Evolutionary conservation across 345 rosid genomes (phyloP).

Genomic region (Cardamine chenopodiifolia): DNA sequence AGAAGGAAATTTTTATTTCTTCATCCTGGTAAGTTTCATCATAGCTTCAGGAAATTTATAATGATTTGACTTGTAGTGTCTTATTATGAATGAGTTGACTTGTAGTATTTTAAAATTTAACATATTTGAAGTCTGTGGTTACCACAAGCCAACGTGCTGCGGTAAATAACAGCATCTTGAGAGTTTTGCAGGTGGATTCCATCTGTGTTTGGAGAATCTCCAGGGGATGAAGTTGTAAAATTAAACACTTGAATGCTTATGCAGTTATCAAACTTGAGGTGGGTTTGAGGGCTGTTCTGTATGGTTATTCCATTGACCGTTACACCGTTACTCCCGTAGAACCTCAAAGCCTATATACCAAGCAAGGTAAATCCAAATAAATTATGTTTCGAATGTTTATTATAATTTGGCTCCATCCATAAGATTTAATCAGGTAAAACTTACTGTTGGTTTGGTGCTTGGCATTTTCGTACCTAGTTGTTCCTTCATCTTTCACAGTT

Average conservation of each 20-base stretch:
- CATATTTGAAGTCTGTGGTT: conserved; percentile 42
- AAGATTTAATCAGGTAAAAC: conserved; percentile 5
- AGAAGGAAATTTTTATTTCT: conserved; percentile 1
- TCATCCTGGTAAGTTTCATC: neutral
- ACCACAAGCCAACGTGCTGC: conserved; percentile 72
- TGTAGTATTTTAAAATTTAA: neutral
- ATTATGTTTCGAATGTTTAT: neutral
- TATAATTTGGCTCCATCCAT: neutral
- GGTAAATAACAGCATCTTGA: conserved; percentile 58
- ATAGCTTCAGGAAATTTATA: neutral
- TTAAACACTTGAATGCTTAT: conserved; percentile 59
- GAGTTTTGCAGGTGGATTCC: conserved; percentile 92
- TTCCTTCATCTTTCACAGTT: conserved; percentile 44
- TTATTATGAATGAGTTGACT: conserved; percentile 5
- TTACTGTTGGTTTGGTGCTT: conserved; percentile 76
- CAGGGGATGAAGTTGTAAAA: conserved; percentile 68
- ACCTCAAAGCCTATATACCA: conserved; percentile 68
- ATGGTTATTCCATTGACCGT: conserved; percentile 75
- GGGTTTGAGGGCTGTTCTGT: conserved; percentile 89
- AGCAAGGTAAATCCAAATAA: neutral
- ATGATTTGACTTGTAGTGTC: conserved; percentile 13
- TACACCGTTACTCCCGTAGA: conserved; percentile 75
- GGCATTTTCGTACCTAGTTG: conserved; percentile 56
- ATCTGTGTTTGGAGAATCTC: conserved; percentile 79
- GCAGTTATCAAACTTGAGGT: conserved; percentile 82